These are phyloP conservation scores for Aspergillus pseudoterreus DNA, from an alignment of 2,329 filamentous ascomycete genomes.

Conservation along the genomic window DNA sequence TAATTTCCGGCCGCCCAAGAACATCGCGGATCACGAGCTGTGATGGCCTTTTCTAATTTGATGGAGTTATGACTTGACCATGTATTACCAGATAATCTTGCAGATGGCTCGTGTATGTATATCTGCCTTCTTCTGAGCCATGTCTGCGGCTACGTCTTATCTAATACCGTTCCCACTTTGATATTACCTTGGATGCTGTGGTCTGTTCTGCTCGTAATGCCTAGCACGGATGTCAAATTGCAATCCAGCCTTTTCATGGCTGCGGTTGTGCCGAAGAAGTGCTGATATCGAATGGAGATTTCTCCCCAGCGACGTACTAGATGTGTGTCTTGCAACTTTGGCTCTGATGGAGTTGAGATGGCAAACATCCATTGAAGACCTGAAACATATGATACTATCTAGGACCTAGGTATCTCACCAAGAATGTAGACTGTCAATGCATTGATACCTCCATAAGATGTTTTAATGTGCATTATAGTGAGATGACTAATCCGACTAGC, in stretches of 20 bases:
- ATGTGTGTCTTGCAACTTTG: constrained; percentile 34
- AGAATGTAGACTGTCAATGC: no score
- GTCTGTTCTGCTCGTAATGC: background rate
- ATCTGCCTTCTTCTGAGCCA: constrained; percentile 17
- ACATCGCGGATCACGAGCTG: constrained; percentile 33
- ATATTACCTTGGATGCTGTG: background rate
- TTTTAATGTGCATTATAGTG: background rate
- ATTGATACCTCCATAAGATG: no score
- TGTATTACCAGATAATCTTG: constrained; percentile 17
- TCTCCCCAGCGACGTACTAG: constrained; percentile 42
- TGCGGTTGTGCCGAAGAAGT: constrained; percentile 99
- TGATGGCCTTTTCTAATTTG: constrained; percentile 19
- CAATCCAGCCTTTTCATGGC: constrained; percentile 78
- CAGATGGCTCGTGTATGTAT: constrained; percentile 25
- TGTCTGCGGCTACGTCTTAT: constrained; percentile 26
- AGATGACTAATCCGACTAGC: background rate
- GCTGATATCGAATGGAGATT: constrained; percentile 64
- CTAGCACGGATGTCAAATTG: constrained; percentile 99
- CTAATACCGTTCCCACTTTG: constrained; percentile 26
- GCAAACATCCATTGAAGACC: constrained; percentile 45
- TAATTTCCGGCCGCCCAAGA: constrained; percentile 41
- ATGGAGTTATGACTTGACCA: constrained; percentile 29
- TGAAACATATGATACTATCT: constrained; percentile 29
- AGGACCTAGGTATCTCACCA: no score
- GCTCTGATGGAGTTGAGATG: constrained; percentile 23